Conservation (phyloP, 192 early-diverging fungal species). For the Gigaspora rosea region DNA sequence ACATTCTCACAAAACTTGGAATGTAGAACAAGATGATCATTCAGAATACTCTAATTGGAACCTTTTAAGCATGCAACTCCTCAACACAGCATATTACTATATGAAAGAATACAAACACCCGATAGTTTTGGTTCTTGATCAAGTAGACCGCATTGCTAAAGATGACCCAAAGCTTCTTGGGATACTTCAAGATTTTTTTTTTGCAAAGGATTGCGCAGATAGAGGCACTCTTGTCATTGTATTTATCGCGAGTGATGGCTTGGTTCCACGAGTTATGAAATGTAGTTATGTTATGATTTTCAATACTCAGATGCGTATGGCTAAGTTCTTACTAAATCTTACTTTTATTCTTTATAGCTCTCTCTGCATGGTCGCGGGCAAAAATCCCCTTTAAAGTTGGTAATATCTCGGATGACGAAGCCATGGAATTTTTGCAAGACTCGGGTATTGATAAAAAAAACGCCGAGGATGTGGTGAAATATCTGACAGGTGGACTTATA, state of each 20-base stretch:
- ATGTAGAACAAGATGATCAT: not conserved
- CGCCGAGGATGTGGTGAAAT: conserved; percentile 24
- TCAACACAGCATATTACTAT: too few species aligned
- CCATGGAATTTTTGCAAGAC: conserved; percentile 22
- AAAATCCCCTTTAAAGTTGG: not conserved
- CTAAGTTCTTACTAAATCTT: conserved; percentile 18
- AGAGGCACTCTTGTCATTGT: conserved; percentile 22
- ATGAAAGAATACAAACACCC: too few species aligned
- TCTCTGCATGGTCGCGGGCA: conserved; percentile 30
- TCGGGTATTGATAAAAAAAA: conserved; percentile 16
- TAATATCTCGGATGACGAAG: not conserved
- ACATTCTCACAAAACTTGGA: conserved; percentile 24
- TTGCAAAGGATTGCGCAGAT: conserved; percentile 22
- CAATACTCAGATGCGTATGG: conserved; percentile 11
- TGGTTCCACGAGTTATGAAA: conserved; percentile 11
- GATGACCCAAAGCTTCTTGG: conserved; percentile 16
- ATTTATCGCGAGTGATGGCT: conserved; percentile 29
- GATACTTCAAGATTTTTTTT: conserved; percentile 33
- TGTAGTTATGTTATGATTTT: conserved; percentile 29
- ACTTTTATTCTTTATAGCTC: conserved; percentile 24
- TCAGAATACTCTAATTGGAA: not conserved
- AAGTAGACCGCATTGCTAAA: conserved; percentile 26
- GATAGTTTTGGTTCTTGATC: too few species aligned
- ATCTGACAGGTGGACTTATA: conserved; percentile 26
- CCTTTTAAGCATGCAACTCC: too few species aligned